These are phyloP conservation scores for Paratinospora sagittata DNA, from an alignment of 164 flowering plant genomes.

Conservation along the genomic window DNA sequence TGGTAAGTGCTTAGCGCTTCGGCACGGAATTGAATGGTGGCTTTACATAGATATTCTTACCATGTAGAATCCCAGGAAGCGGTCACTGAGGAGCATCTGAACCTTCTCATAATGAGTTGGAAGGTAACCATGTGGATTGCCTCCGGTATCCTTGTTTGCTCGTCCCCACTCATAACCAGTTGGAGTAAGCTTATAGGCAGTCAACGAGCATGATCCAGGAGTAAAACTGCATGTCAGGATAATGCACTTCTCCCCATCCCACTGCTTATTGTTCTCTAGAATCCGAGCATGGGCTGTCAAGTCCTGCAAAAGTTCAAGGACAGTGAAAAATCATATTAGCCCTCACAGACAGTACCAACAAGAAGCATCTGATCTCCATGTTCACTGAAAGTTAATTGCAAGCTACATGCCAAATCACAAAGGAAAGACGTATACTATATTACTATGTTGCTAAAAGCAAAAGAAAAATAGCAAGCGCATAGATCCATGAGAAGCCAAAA, in stretches of 20 bases:
- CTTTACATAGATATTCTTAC: constrained; percentile 34
- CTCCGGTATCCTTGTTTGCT: constrained; percentile 84
- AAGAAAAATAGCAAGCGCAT: background rate
- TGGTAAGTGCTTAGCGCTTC: background rate
- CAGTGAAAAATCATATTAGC: background rate
- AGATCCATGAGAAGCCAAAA: background rate
- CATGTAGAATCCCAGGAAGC: constrained; percentile 98
- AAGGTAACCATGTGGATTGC: constrained; percentile 94
- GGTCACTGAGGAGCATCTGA: constrained; percentile 97
- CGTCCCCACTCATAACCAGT: constrained; percentile 99
- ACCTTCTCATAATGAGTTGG: constrained; percentile 99
- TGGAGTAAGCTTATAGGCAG: constrained; percentile 94
- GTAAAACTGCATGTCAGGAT: constrained; percentile 97
- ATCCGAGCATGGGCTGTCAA: constrained; percentile 78
- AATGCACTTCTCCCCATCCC: constrained; percentile 99
- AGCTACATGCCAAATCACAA: background rate
- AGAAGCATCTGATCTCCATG: no score
- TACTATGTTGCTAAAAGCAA: background rate
- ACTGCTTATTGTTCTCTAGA: constrained; percentile 85
- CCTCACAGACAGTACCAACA: background rate
- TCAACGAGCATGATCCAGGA: constrained; percentile 95
- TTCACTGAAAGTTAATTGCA: no score
- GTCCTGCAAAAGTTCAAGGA: constrained; percentile 58
- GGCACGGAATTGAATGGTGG: background rate
- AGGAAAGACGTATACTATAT: background rate